Evolutionary conservation across 2,329 filamentous ascomycete genomes (phyloP).

Genomic region (Xenoacremonium recifei): DNA sequence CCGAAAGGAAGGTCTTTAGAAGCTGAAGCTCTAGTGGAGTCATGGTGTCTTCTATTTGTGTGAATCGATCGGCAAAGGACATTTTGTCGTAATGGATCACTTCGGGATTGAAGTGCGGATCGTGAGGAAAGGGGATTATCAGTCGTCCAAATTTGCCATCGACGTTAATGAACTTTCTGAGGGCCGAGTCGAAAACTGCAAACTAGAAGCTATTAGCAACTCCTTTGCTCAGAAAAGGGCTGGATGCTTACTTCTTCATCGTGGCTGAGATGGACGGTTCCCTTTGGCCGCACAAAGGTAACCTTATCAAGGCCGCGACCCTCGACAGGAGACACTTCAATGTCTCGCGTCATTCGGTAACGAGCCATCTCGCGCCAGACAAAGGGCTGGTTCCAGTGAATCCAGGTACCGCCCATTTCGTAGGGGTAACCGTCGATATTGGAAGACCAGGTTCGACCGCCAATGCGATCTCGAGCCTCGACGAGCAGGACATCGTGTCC

Average conservation of each 20-base stretch:
- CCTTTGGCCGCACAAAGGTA: constrained; percentile 6
- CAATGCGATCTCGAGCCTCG: constrained; percentile 8
- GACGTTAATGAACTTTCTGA: constrained; percentile 12
- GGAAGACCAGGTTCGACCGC: constrained; percentile 7
- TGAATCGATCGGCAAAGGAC: constrained; percentile 11
- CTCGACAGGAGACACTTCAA: constrained; percentile 9
- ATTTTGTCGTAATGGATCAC: constrained; percentile 8
- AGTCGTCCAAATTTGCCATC: constrained; percentile 8
- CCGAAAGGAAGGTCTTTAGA: constrained; percentile 9
- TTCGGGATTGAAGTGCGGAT: constrained; percentile 10
- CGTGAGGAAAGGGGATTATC: constrained; percentile 10
- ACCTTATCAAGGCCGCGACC: constrained; percentile 9
- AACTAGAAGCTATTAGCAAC: constrained; percentile 1
- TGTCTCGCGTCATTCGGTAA: constrained; percentile 9
- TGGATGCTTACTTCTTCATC: constrained; percentile 8
- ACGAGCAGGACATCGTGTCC: constrained; percentile 9
- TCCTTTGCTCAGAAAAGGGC: neutral
- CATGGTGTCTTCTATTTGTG: constrained; percentile 7
- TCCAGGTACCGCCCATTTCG: constrained; percentile 10
- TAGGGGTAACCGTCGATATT: constrained; percentile 9
- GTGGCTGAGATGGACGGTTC: constrained; percentile 6
- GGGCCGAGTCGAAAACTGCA: constrained; percentile 3
- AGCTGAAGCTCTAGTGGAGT: constrained; percentile 10
- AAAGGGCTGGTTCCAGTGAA: constrained; percentile 14
- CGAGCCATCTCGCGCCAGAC: constrained; percentile 13